Evolutionary conservation across 768 basidiomycete genomes (phyloP).

Genomic region (Termitomyces sp.): DNA sequence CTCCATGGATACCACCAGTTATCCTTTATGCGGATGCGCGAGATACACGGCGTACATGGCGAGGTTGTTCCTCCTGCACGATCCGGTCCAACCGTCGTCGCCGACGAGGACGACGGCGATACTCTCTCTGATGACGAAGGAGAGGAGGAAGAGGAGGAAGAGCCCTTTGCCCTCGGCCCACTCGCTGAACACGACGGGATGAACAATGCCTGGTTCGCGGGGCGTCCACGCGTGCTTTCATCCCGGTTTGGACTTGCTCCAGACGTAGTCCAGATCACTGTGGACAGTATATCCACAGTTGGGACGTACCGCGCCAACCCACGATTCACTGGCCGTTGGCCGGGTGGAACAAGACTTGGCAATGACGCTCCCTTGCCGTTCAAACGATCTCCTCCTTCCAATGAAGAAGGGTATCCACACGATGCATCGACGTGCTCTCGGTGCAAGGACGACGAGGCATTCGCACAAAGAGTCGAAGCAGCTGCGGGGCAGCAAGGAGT

Average conservation of each 20-base stretch:
- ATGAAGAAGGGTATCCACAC: background rate
- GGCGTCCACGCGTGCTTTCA: slow-evolving; percentile 4
- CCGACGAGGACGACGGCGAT: background rate
- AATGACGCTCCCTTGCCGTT: background rate
- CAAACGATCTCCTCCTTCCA: background rate
- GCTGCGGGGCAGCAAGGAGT: background rate
- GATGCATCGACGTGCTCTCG: background rate
- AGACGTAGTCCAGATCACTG: background rate
- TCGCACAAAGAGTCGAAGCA: background rate
- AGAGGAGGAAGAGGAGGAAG: slow-evolving; percentile 15
- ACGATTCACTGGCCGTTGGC: slow-evolving; percentile 11
- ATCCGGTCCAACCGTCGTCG: background rate
- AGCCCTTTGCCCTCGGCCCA: slow-evolving; percentile 10
- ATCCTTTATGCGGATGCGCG: slow-evolving; percentile 48
- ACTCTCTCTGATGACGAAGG: slow-evolving; percentile 11
- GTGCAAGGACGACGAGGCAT: background rate
- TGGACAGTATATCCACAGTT: background rate
- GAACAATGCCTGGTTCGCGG: slow-evolving; percentile 14
- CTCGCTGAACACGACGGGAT: slow-evolving; percentile 4
- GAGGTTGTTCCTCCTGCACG: background rate
- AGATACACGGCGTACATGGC: slow-evolving; percentile 37
- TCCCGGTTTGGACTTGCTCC: background rate
- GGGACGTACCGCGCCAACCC: background rate
- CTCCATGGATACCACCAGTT: background rate
- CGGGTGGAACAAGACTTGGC: slow-evolving; percentile 1